Conservation (phyloP, 495 filamentous ascomycete species). For the Daldinia loculata region DNA sequence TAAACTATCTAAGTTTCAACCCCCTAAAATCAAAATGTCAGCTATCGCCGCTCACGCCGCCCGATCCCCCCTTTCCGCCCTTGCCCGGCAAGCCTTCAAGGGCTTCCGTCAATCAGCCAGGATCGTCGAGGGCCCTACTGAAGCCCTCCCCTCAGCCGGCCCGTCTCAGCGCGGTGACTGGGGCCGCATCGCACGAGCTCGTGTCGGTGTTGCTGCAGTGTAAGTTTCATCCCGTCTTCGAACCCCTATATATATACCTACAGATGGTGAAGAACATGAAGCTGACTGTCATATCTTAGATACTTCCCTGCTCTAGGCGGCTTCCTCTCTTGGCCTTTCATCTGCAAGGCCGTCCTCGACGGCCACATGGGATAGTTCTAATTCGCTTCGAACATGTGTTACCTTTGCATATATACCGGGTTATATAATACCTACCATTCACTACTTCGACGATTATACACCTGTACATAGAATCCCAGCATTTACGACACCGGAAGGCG, state of each 20-base stretch:
- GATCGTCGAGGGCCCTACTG: slow-evolving; percentile 31
- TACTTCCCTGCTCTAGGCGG: slow-evolving; percentile 38
- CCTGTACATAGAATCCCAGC: slow-evolving; percentile 29
- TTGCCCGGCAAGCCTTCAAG: slow-evolving; percentile 38
- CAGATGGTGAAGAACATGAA: neutral
- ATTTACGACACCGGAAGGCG: slow-evolving; percentile 19
- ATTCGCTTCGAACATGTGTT: slow-evolving; percentile 3
- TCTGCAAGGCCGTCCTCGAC: slow-evolving; percentile 18
- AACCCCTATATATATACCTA: neutral
- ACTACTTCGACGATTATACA: slow-evolving; percentile 8
- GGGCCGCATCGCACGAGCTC: slow-evolving; percentile 35
- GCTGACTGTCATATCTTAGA: slow-evolving; percentile 19
- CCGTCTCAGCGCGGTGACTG: slow-evolving; percentile 30
- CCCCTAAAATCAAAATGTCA: slow-evolving; percentile 23
- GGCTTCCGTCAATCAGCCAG: slow-evolving; percentile 33
- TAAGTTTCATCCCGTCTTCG: slow-evolving; percentile 9
- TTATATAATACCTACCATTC: neutral
- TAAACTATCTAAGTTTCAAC: neutral
- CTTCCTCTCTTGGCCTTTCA: slow-evolving; percentile 35
- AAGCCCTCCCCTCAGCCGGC: slow-evolving; percentile 12
- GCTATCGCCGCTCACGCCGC: slow-evolving; percentile 25
- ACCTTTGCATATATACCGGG: neutral
- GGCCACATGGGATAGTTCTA: slow-evolving; percentile 28
- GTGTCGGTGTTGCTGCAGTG: slow-evolving; percentile 26
- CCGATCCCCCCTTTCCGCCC: slow-evolving; percentile 24